Percentiles rank a stretch among this genome's conserved stretches.
Conservation (phyloP, 164 flowering plant species). For the Houttuynia cordata region DNA sequence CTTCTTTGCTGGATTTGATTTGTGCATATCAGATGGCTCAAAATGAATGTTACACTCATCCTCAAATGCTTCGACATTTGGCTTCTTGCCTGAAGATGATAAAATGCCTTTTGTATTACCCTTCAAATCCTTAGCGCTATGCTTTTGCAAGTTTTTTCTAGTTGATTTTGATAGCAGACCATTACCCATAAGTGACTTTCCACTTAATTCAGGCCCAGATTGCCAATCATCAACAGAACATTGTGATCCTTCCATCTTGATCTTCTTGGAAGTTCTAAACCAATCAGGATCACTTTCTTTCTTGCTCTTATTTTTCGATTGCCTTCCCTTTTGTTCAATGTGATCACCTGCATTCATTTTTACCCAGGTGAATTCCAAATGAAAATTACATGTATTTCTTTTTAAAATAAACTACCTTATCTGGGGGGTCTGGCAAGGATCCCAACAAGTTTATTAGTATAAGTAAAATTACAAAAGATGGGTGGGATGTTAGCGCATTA, state of each 20-base stretch:
- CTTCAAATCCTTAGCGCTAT: conserved; percentile 16
- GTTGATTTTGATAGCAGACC: conserved; percentile 20
- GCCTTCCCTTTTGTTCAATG: conserved; percentile 11
- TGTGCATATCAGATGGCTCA: conserved; percentile 16
- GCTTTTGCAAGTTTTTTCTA: conserved; percentile 23
- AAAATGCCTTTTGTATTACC: conserved; percentile 14
- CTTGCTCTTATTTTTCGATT: conserved; percentile 30
- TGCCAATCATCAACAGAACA: conserved; percentile 24
- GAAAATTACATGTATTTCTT: neutral
- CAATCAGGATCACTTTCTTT: conserved; percentile 29
- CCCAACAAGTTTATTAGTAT: too few relatives aligned
- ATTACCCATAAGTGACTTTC: conserved; percentile 12
- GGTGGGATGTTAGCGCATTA: too few relatives aligned
- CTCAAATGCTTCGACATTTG: conserved; percentile 16
- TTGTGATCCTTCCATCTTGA: conserved; percentile 26
- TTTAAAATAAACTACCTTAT: too few relatives aligned
- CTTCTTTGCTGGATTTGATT: conserved; percentile 28
- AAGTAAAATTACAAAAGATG: too few relatives aligned
- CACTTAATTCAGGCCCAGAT: conserved; percentile 19
- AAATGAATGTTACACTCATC: conserved; percentile 8
- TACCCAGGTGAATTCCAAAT: neutral
- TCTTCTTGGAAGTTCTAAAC: conserved; percentile 46
- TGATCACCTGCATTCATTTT: conserved; percentile 29
- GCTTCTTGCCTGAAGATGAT: conserved; percentile 21
- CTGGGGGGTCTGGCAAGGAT: too few relatives aligned